These are phyloP conservation scores for Termitomyces titanicus DNA, from an alignment of 768 basidiomycete species.

Conservation along the genomic window DNA sequence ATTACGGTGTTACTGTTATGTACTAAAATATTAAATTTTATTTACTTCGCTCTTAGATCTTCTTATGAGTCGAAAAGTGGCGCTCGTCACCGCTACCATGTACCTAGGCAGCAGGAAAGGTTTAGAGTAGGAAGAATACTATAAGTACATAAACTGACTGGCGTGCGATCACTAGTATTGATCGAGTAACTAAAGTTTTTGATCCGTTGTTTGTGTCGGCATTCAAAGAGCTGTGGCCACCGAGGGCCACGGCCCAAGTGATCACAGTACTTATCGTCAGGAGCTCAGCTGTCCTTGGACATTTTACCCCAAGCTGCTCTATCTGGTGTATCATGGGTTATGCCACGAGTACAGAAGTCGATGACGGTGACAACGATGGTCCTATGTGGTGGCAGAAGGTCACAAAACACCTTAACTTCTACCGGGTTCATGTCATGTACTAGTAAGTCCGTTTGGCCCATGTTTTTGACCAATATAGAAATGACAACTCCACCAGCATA, in stretches of 20 bases:
- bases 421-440: slow-evolving; percentile 55
- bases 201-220: not conserved
- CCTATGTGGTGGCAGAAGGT: slow-evolving; percentile 26
- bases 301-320: not conserved
- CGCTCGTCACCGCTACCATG: too few species aligned
- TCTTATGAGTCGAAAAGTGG: too few species aligned
- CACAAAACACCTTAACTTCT: slow-evolving; percentile 60
- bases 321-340: not conserved
- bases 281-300: not conserved
- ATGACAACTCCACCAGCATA: slow-evolving; percentile 41
- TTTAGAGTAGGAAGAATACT: too few species aligned
- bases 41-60: too few species aligned
- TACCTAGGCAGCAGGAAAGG: too few species aligned
- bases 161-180: too few species aligned
- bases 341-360: not conserved
- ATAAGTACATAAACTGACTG: too few species aligned
- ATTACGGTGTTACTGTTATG: too few species aligned
- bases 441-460: slow-evolving; percentile 40
- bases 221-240: not conserved
- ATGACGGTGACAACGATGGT: slow-evolving; percentile 9
- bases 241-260: not conserved
- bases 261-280: too few species aligned
- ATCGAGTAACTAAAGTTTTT: too few species aligned
- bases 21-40: too few species aligned
- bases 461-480: slow-evolving; percentile 3